phyloP scores from a whole-genome alignment of 2,329 filamentous ascomycete genomes.

The Verticillium zaregamsianum region DNA sequence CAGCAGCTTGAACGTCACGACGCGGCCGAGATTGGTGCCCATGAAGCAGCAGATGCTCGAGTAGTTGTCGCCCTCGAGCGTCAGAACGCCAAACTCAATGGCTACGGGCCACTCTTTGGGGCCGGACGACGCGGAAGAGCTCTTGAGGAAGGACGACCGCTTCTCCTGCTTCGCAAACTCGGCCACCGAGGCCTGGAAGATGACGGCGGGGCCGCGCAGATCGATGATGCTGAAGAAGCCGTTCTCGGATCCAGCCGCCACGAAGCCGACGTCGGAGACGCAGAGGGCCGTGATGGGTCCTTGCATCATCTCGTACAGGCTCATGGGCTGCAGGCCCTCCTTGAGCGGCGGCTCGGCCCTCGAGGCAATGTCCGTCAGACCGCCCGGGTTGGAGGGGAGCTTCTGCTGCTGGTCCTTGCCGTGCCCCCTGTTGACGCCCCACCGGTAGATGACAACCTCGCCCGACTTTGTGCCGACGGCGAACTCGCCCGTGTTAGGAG shows the following conservation, averaged over 20 bases:
- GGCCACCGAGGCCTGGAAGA: constrained; percentile 67
- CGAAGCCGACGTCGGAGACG: constrained; percentile 89
- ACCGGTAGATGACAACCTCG: constrained; percentile 84
- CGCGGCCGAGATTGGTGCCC: constrained; percentile 77
- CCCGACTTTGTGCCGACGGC: constrained; percentile 76
- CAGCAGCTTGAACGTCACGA: constrained; percentile 87
- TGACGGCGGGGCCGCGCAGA: constrained; percentile 79
- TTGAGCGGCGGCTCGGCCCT: constrained; percentile 69
- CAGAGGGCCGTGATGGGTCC: constrained; percentile 76
- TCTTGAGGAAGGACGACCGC: constrained; percentile 65
- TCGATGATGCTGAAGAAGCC: constrained; percentile 82
- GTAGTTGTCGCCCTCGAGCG: constrained; percentile 87
- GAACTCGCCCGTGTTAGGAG: constrained; percentile 77
- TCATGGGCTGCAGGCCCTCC: constrained; percentile 75
- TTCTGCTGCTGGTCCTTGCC: constrained; percentile 54
- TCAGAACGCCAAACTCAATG: constrained; percentile 92
- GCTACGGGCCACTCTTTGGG: constrained; percentile 70
- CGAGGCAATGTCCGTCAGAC: constrained; percentile 68
- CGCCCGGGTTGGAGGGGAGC: constrained; percentile 56
- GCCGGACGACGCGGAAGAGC: constrained; percentile 39
- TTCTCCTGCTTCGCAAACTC: constrained; percentile 78
- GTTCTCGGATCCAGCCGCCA: constrained; percentile 79
- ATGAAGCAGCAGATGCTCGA: constrained; percentile 92
- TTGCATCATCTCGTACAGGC: constrained; percentile 78
- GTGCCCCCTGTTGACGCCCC: constrained; percentile 73